Conservation (phyloP, 2,329 filamentous ascomycete species). For the Daldinia eschscholtzii region DNA sequence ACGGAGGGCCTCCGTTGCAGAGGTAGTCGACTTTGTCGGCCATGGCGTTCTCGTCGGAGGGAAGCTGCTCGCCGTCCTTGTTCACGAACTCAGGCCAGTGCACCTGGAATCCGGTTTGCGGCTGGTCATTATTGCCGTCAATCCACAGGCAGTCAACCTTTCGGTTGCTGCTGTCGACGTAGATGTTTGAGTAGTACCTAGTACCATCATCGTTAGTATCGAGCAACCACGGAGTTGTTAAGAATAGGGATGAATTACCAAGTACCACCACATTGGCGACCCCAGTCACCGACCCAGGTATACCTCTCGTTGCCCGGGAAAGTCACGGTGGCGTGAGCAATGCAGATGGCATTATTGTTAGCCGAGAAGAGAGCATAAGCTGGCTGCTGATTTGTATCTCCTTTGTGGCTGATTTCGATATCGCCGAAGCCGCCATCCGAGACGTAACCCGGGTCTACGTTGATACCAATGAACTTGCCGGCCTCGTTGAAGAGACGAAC, state of each 20-base stretch:
- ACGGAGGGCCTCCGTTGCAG: slow-evolving; percentile 39
- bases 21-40: slow-evolving; percentile 38
- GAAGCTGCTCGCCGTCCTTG: slow-evolving; percentile 16
- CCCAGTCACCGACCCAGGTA: slow-evolving; percentile 48
- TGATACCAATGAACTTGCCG: slow-evolving; percentile 46
- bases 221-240: too few relatives aligned
- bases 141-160: slow-evolving; percentile 48
- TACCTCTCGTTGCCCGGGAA: slow-evolving; percentile 43
- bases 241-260: slow-evolving; percentile 32
- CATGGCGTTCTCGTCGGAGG: slow-evolving; percentile 25
- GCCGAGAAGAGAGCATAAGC: slow-evolving; percentile 49
- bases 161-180: slow-evolving; percentile 30
- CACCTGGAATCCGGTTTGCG: slow-evolving; percentile 51
- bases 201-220: neutral
- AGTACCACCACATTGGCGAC: slow-evolving; percentile 41
- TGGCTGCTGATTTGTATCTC: slow-evolving; percentile 37
- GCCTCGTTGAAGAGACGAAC: slow-evolving; percentile 48
- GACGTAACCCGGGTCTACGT: slow-evolving; percentile 40
- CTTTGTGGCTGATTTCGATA: slow-evolving; percentile 37
- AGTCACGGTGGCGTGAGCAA: slow-evolving; percentile 43
- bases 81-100: slow-evolving; percentile 50
- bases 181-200: slow-evolving; percentile 47
- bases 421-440: slow-evolving; percentile 41
- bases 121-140: slow-evolving; percentile 44
- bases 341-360: slow-evolving; percentile 47